A percentile compares a stretch with the other conserved stretches of the same genome.
Evolutionary conservation across 768 basidiomycete genomes (phyloP).

Genomic region (Hygrocybe punicea): DNA sequence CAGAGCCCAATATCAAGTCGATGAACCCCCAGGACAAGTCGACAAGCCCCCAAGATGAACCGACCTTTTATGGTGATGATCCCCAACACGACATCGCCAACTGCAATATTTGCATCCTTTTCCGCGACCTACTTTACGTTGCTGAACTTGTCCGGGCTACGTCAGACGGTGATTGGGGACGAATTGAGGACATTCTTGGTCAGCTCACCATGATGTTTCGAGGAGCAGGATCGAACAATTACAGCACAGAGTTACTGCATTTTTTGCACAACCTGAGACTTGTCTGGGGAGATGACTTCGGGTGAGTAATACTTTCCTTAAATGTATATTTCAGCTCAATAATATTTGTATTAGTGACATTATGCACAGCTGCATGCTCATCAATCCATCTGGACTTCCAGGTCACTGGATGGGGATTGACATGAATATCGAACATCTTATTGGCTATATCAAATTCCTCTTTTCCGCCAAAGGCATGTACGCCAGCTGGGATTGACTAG

Average conservation of each 20-base stretch:
- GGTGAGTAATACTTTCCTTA: slow-evolving; percentile 17
- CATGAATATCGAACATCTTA: slow-evolving; percentile 39
- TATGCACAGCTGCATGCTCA: slow-evolving; percentile 35
- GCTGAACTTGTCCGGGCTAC: slow-evolving; percentile 27
- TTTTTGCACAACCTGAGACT: slow-evolving; percentile 27
- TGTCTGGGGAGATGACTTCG: slow-evolving; percentile 34
- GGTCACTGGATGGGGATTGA: slow-evolving; percentile 37
- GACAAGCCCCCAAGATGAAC: too few relatives aligned
- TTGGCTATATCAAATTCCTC: slow-evolving; percentile 32
- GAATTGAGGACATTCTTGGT: slow-evolving; percentile 29
- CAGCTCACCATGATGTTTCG: slow-evolving; percentile 29
- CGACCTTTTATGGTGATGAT: too few relatives aligned
- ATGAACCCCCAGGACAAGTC: too few relatives aligned
- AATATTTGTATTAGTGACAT: slow-evolving; percentile 29
- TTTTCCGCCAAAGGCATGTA: slow-evolving; percentile 31
- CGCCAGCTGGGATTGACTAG: slow-evolving; percentile 30
- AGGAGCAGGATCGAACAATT: slow-evolving; percentile 32
- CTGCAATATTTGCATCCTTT: slow-evolving; percentile 26
- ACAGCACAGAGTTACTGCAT: slow-evolving; percentile 30
- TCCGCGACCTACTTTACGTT: slow-evolving; percentile 30
- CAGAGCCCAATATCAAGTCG: background rate
- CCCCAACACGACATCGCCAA: slow-evolving; percentile 15
- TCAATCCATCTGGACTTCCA: slow-evolving; percentile 30
- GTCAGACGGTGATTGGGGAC: slow-evolving; percentile 30
- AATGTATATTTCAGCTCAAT: too few relatives aligned